A percentile compares a stretch with the other conserved stretches of the same genome.
Evolutionary conservation across 352 stramenopile genomes (phyloP).

Genomic region (Blastocystis sp.): DNA sequence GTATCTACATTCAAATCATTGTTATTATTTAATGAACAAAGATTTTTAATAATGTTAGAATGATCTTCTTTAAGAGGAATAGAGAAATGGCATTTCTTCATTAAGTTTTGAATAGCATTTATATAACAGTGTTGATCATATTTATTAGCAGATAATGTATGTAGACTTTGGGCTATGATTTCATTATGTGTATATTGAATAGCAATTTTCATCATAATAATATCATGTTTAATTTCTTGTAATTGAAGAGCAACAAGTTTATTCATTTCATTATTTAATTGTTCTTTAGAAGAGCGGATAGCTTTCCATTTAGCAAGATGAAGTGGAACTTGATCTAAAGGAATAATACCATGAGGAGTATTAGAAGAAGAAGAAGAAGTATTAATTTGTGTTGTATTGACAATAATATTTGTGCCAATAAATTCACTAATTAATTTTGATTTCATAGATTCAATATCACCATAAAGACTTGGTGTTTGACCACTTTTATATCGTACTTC

Average conservation of each 20-base stretch:
- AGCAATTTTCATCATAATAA: conserved; percentile 16
- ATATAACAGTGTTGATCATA: conserved; percentile 32
- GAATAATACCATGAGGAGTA: background rate
- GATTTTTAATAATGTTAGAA: conserved; percentile 23
- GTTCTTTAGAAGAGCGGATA: conserved; percentile 2
- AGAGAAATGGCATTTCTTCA: conserved; percentile 18
- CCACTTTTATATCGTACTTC: conserved; percentile 16
- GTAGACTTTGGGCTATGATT: background rate
- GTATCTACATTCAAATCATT: too few relatives aligned
- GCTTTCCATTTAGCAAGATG: conserved; percentile 27
- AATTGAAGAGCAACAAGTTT: conserved; percentile 20
- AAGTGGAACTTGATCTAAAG: conserved; percentile 6
- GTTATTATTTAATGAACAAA: too few relatives aligned
- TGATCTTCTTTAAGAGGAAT: conserved; percentile 21
- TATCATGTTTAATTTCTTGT: conserved; percentile 13
- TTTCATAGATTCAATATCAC: conserved; percentile 32
- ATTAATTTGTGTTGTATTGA: too few relatives aligned
- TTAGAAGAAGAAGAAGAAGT: background rate
- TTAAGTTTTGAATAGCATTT: conserved; percentile 1
- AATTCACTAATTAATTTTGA: conserved; percentile 5
- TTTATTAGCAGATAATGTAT: too few relatives aligned
- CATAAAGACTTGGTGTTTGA: conserved; percentile 35
- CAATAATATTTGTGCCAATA: conserved; percentile 35
- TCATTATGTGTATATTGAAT: conserved; percentile 23
- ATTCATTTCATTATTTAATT: conserved; percentile 7